Evolutionary conservation across 2,329 filamentous ascomycete genomes (phyloP), one percentile per base, ranked within the genome.

Genomic region (Verticillium nubilum): DNA sequence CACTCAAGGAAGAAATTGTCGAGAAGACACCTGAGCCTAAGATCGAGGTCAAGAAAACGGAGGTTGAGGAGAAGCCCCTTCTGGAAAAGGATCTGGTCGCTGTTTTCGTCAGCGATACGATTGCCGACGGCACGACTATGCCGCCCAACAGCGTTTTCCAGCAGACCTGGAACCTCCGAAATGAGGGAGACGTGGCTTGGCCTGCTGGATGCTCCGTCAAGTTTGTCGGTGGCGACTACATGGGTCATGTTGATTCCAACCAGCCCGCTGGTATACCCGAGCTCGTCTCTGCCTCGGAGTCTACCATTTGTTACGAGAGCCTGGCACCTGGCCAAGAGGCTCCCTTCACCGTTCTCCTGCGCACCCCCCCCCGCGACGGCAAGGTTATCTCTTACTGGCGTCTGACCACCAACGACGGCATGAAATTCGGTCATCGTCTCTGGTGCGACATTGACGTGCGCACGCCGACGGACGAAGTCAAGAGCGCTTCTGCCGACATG

Each of bases 321-420:
- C 81, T 98, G 42, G 81, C 84, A 57, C 86, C 90, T 37, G 92
- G 91, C 29, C 84, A 94, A 70, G 85, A 89, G 67, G 85, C 87
- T 61, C 80, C 88, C 25, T 99, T 99, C 78, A 91, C 89, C 37
- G 90, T 97, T 35, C 79, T 88, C 50, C 86, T 99, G 73, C 91
- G 92, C 73, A 91, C 92, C 19, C 92, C 94, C 17, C 75, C 80
- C 57, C 89, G 90, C 55, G 76, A 86, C 58, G 93, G 94, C 59
- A 90, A 89, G 73, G 82, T 88, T 61, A 95, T 97, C 69, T 98
- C 95, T 1, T 97, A 97, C 82, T 99, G 95, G 95, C 92, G 94
- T 63, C 79, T 99, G 65, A 96, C 93, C 67, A 87, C 91, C 61
- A 82, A 86, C 7, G 87, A 91, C 60, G 93, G 93, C 26, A 79